phyloP scores from a whole-genome alignment of 202 grass and related monocot genomes.

The Schoenoplectus triqueter region DNA sequence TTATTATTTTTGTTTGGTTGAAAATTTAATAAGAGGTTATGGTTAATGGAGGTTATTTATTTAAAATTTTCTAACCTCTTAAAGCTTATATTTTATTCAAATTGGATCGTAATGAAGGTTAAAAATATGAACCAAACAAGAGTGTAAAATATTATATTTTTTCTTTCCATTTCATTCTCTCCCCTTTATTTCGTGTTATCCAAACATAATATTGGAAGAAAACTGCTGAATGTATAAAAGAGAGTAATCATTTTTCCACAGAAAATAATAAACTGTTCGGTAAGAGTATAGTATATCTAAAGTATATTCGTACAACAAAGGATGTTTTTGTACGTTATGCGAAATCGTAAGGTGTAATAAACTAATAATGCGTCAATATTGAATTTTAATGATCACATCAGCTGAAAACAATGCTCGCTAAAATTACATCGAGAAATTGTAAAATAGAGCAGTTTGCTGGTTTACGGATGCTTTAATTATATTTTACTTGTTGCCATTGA shows the following conservation, averaged over 20 bases:
- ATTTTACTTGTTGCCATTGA: background rate
- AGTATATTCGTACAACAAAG: background rate
- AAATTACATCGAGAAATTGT: background rate
- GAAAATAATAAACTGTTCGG: background rate
- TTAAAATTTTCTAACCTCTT: no score
- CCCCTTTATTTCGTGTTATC: no score
- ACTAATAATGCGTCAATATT: background rate
- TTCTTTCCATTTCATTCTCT: no score
- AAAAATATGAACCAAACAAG: no score
- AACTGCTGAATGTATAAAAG: background rate
- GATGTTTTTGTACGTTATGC: background rate
- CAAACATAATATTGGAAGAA: no score
- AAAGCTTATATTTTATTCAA: no score
- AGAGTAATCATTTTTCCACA: background rate
- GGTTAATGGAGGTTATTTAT: no score
- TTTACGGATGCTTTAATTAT: slow-evolving; percentile 1
- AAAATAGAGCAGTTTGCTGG: background rate
- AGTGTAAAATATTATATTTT: no score
- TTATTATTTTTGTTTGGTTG: no score
- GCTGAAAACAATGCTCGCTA: slow-evolving; percentile 2
- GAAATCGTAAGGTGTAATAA: background rate
- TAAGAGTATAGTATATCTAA: background rate
- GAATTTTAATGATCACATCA: background rate
- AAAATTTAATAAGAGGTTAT: no score
- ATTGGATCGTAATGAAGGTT: no score